A percentile compares a stretch with the other conserved stretches of the same genome.
Evolutionary conservation across 2,329 filamentous ascomycete genomes (phyloP).

Genomic region (Trichothecium sympodiale): DNA sequence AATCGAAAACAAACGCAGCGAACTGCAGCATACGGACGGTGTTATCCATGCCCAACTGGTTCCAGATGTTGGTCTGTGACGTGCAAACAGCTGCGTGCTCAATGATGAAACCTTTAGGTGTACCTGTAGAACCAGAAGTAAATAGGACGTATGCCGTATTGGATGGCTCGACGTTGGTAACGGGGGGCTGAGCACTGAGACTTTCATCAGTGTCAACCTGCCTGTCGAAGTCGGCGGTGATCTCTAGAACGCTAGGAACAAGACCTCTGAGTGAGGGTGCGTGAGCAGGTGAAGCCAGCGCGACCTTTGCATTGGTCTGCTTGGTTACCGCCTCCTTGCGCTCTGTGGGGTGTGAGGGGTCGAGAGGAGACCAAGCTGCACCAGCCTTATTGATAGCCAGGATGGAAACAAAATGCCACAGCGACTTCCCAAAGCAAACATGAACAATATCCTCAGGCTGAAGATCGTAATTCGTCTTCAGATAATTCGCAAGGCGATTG

Average conservation of each 20-base stretch:
- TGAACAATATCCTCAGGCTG: conserved; percentile 8
- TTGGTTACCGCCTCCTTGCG: background rate
- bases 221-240: background rate
- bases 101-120: conserved; percentile 9
- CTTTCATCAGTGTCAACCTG: background rate
- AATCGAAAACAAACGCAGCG: conserved; percentile 38
- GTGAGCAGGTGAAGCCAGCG: background rate
- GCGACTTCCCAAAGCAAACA: conserved; percentile 1
- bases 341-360: conserved; percentile 3
- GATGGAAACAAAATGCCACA: background rate
- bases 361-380: conserved; percentile 7
- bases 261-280: background rate
- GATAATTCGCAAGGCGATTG: background rate
- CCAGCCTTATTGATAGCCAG: conserved; percentile 8
- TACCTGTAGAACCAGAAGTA: conserved; percentile 8
- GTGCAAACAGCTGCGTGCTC: conserved; percentile 7
- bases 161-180: background rate
- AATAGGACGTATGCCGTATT: conserved; percentile 8
- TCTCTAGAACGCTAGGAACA: background rate
- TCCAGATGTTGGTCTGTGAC: conserved; percentile 25
- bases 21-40: conserved; percentile 29
- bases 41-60: background rate
- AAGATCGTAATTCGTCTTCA: conserved; percentile 9
- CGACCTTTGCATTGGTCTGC: background rate
- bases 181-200: background rate